phyloP scores from a whole-genome alignment of 116 monocot genomes.

The Dioscorea cayenensis region DNA sequence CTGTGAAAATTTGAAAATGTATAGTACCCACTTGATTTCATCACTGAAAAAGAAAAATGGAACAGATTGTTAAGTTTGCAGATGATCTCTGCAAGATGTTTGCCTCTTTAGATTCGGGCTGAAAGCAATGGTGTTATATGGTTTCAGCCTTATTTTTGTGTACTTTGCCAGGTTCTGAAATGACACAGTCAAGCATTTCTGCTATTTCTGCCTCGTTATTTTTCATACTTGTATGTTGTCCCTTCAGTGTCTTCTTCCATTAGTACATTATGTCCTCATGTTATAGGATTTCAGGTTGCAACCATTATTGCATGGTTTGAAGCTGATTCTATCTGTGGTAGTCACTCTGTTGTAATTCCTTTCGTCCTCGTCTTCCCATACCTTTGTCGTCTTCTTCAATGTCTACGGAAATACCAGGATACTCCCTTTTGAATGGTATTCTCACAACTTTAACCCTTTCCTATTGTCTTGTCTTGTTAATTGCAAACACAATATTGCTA shows the following conservation, averaged over 20 bases:
- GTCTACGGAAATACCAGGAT: constrained; percentile 86
- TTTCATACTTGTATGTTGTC: background rate
- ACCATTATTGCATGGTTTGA: constrained; percentile 99
- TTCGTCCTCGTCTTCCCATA: constrained; percentile 84
- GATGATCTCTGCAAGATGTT: no score
- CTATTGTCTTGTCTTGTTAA: background rate
- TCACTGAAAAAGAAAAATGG: no score
- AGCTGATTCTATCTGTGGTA: constrained; percentile 95
- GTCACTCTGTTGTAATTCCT: constrained; percentile 86
- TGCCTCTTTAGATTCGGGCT: no score
- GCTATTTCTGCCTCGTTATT: background rate
- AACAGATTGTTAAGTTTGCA: no score
- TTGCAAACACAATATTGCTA: background rate
- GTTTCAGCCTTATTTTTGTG: no score
- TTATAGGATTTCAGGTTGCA: constrained; percentile 61
- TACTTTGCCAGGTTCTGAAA: no score
- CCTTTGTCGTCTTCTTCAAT: constrained; percentile 88
- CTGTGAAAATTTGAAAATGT: no score
- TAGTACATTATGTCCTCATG: background rate
- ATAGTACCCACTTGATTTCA: no score
- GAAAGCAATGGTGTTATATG: no score
- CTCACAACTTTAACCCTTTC: background rate
- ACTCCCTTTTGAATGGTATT: constrained; percentile 88
- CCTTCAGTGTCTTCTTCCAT: background rate
- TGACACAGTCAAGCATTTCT: no score